These are phyloP conservation scores for Shiraia sp. DNA, from an alignment of 2,329 filamentous ascomycete species.

Conservation along the genomic window DNA sequence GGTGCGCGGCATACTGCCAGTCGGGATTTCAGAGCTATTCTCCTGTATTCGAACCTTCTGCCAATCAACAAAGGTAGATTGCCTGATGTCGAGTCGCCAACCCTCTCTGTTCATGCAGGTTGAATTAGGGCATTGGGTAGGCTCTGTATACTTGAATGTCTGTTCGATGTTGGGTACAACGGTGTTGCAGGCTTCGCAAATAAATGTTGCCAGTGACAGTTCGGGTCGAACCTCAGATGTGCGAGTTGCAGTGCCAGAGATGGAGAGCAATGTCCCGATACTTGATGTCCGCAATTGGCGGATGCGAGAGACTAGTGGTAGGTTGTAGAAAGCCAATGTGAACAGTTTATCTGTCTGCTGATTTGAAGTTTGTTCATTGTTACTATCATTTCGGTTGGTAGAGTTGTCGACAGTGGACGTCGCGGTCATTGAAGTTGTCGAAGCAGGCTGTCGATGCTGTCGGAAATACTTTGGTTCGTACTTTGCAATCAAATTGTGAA, in stretches of 20 bases:
- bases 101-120: slow-evolving; percentile 85
- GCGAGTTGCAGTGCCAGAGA: slow-evolving; percentile 94
- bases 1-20: slow-evolving; percentile 96
- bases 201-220: slow-evolving; percentile 87
- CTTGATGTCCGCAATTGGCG: slow-evolving; percentile 85
- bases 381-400: slow-evolving; percentile 59
- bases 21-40: slow-evolving; percentile 97
- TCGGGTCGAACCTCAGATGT: slow-evolving; percentile 97
- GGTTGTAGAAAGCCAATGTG: slow-evolving; percentile 88
- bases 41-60: slow-evolving; percentile 98
- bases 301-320: slow-evolving; percentile 83
- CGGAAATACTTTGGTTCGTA: slow-evolving; percentile 93
- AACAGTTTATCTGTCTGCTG: slow-evolving; percentile 98
- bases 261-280: slow-evolving; percentile 90
- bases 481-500: slow-evolving; percentile 93
- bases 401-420: slow-evolving; percentile 63
- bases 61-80: slow-evolving; percentile 98
- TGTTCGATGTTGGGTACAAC: slow-evolving; percentile 92
- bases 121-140: slow-evolving; percentile 88
- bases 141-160: slow-evolving; percentile 96
- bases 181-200: slow-evolving; percentile 83
- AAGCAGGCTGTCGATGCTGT: slow-evolving; percentile 82
- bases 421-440: slow-evolving; percentile 72
- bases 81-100: slow-evolving; percentile 96
- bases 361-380: slow-evolving; percentile 77